A percentile compares a stretch with the other conserved stretches of the same genome.
Evolutionary conservation across 2,329 filamentous ascomycete genomes (phyloP).

Genomic region (Trichophyton verrucosum): DNA sequence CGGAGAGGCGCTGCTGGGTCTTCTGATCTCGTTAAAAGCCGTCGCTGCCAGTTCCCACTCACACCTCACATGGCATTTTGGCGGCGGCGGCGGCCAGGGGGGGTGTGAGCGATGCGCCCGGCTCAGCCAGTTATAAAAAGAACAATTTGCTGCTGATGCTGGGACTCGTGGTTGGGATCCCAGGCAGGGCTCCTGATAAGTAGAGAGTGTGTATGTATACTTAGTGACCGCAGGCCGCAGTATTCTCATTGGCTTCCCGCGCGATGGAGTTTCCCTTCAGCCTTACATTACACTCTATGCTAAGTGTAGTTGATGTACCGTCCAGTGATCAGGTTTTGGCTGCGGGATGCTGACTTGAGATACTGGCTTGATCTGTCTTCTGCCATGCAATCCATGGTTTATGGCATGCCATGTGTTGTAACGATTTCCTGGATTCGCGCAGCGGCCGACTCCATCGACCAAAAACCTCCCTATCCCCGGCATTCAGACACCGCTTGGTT

Average conservation of each 20-base stretch:
- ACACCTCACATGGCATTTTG: constrained; percentile 1
- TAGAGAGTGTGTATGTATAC: background rate
- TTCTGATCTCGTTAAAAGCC: background rate
- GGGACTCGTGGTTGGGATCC: background rate
- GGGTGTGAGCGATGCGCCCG: too few relatives aligned
- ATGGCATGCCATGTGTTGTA: too few relatives aligned
- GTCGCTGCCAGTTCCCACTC: background rate
- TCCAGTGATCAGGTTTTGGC: too few relatives aligned
- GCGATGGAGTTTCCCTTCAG: background rate
- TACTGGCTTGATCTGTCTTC: background rate
- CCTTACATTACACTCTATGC: background rate
- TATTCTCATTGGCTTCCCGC: background rate
- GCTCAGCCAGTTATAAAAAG: background rate
- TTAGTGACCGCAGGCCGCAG: background rate
- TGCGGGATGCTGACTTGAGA: background rate
- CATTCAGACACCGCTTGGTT: too few relatives aligned
- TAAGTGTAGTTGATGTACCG: too few relatives aligned
- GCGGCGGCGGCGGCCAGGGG: background rate
- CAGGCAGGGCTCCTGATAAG: background rate
- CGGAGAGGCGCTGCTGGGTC: background rate
- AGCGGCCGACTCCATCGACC: too few relatives aligned
- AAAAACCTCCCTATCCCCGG: too few relatives aligned
- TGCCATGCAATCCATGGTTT: background rate
- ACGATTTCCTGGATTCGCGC: too few relatives aligned
- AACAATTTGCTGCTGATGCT: background rate